Percentiles rank a stretch among this genome's conserved stretches.
phyloP scores from a whole-genome alignment of 2,329 filamentous ascomycete species.

The Alternaria metachromatica region DNA sequence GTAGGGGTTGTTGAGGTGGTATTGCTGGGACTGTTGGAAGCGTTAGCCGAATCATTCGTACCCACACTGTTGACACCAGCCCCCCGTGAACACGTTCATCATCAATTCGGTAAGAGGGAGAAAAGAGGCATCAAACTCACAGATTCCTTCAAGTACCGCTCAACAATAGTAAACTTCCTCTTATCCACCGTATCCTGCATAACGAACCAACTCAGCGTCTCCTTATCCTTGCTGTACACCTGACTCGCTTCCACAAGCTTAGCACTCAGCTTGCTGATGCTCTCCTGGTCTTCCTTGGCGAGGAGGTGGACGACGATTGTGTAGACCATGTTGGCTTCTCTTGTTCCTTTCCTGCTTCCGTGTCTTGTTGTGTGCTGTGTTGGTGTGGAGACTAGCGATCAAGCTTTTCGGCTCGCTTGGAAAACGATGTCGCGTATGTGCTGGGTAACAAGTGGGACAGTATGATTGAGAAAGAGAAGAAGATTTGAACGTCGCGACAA shows the following conservation, averaged over 20 bases:
- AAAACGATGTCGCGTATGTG: not conserved
- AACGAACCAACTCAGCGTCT: constrained; percentile 72
- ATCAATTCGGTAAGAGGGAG: too few relatives aligned
- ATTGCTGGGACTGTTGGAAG: constrained; percentile 51
- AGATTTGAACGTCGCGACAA: too few relatives aligned
- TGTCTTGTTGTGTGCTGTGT: not conserved
- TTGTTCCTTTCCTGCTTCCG: not conserved
- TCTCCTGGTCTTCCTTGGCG: constrained; percentile 69
- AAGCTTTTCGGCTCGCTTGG: not conserved
- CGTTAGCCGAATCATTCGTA: too few relatives aligned
- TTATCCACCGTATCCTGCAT: constrained; percentile 76
- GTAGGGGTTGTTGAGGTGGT: constrained; percentile 67
- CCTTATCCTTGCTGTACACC: constrained; percentile 74
- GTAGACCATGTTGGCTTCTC: constrained; percentile 64
- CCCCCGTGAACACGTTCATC: too few relatives aligned
- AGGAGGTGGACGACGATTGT: constrained; percentile 73
- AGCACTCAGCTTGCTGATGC: constrained; percentile 70
- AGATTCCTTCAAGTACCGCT: constrained; percentile 72
- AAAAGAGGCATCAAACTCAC: constrained; percentile 49
- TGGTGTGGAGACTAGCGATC: not conserved
- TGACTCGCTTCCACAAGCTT: constrained; percentile 78
- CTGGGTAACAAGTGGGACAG: too few relatives aligned
- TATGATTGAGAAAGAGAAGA: too few relatives aligned
- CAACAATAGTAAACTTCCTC: constrained; percentile 76
- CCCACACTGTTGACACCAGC: too few relatives aligned